phyloP scores from a whole-genome alignment of 495 filamentous ascomycete genomes.

The Aspergillus steynii region DNA sequence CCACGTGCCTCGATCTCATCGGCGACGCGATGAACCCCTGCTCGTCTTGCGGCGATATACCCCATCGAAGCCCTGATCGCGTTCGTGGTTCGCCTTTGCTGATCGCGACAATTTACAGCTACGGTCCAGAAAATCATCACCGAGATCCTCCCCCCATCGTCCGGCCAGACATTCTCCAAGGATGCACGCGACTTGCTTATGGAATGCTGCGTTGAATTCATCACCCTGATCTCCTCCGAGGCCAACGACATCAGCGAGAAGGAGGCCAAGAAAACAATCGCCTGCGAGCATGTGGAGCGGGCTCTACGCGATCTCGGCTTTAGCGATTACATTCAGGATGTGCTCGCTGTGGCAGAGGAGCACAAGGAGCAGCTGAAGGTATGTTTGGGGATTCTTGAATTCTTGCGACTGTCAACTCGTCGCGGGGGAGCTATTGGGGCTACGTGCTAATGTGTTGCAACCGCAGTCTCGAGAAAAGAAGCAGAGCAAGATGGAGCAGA shows the following conservation, averaged over 20 bases:
- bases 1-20: neutral
- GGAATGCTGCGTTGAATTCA: constrained; percentile 99
- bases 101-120: constrained; percentile 49
- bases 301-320: constrained; percentile 90
- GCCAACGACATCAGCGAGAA: constrained; percentile 98
- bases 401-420: neutral
- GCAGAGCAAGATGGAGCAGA: constrained; percentile 92
- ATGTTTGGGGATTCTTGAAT: constrained; percentile 18
- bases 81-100: neutral
- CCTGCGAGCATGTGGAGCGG: constrained; percentile 92
- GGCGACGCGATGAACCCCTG: neutral
- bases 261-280: constrained; percentile 98
- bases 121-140: constrained; percentile 97
- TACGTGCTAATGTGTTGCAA: neutral
- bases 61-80: neutral
- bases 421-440: constrained; percentile 5
- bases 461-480: constrained; percentile 90
- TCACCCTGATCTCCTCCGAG: constrained; percentile 94
- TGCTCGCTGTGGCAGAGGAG: constrained; percentile 83
- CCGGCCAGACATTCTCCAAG: constrained; percentile 77
- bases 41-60: neutral
- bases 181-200: constrained; percentile 94
- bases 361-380: constrained; percentile 93
- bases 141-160: constrained; percentile 78
- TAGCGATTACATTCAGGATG: constrained; percentile 81